These are phyloP conservation scores for Aspergillus clavatus DNA, from an alignment of 2,329 filamentous ascomycete genomes.

Conservation along the genomic window DNA sequence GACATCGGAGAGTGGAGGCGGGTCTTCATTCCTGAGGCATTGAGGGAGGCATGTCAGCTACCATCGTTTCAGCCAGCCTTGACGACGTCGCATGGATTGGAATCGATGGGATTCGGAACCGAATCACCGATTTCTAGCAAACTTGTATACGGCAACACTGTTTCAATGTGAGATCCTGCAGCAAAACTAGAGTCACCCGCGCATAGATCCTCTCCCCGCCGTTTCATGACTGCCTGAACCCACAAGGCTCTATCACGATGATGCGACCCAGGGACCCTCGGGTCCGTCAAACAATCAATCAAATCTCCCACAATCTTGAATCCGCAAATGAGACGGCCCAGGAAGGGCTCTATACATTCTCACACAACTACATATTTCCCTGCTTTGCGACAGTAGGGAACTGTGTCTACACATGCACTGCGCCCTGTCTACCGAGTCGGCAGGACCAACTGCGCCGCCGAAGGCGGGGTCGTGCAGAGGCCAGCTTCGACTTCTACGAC, in stretches of 20 bases:
- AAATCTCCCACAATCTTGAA: constrained; percentile 85
- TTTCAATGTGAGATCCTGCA: constrained; percentile 13
- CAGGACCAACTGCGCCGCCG: constrained; percentile 70
- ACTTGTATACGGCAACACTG: neutral
- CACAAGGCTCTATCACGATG: constrained; percentile 37
- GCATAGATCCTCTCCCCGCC: constrained; percentile 9
- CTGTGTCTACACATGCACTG: constrained; percentile 65
- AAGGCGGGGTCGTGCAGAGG: constrained; percentile 65
- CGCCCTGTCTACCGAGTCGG: constrained; percentile 61
- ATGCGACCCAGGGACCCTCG: constrained; percentile 70
- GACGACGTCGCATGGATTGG: neutral
- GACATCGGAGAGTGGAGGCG: constrained; percentile 19
- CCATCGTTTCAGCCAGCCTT: neutral
- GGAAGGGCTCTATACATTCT: constrained; percentile 81
- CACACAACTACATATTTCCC: constrained; percentile 77
- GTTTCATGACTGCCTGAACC: constrained; percentile 31
- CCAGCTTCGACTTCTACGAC: constrained; percentile 95
- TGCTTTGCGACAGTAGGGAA: constrained; percentile 65
- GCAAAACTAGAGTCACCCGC: constrained; percentile 11
- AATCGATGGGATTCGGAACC: neutral
- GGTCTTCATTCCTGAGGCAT: constrained; percentile 13
- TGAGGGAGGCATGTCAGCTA: no score
- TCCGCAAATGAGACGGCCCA: constrained; percentile 88
- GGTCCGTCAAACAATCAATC: constrained; percentile 88
- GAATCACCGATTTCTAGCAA: neutral